Conservation (phyloP, 2,329 filamentous ascomycete species). For the Cordyceps militaris region DNA sequence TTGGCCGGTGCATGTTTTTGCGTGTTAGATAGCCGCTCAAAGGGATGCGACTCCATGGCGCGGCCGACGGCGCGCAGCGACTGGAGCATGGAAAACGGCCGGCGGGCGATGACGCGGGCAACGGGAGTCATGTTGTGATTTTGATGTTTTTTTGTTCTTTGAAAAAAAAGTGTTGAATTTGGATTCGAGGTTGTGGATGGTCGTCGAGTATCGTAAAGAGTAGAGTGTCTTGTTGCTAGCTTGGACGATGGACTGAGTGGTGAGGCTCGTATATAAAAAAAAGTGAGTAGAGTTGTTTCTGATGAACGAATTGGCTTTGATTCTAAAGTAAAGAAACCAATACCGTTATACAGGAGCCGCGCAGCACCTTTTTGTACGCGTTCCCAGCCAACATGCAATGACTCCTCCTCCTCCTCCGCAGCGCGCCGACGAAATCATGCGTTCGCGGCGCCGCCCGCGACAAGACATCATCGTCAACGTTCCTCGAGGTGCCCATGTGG, state of each 20-base stretch:
- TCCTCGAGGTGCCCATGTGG: neutral
- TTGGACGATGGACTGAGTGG: constrained; percentile 11
- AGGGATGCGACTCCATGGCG: constrained; percentile 30
- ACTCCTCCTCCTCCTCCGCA: neutral
- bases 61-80: constrained; percentile 27
- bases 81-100: constrained; percentile 29
- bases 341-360: neutral
- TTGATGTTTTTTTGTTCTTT: neutral
- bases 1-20: constrained; percentile 24
- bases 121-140: constrained; percentile 17
- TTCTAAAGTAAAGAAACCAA: constrained; percentile 13
- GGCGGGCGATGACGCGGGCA: constrained; percentile 23
- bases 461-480: neutral
- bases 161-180: neutral
- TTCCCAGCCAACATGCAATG: neutral
- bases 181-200: neutral
- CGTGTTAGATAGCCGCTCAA: constrained; percentile 25
- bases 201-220: constrained; percentile 15
- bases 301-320: constrained; percentile 18
- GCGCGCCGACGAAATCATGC: neutral
- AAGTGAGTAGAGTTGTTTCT: constrained; percentile 11
- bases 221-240: constrained; percentile 12
- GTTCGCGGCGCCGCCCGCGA: neutral
- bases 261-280: constrained; percentile 5
- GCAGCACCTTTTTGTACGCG: neutral